Evolutionary conservation across 1,139 yeast species (phyloP), one percentile per base, ranked within the genome.

Genomic region (Magnusiomyces suaveolens): DNA sequence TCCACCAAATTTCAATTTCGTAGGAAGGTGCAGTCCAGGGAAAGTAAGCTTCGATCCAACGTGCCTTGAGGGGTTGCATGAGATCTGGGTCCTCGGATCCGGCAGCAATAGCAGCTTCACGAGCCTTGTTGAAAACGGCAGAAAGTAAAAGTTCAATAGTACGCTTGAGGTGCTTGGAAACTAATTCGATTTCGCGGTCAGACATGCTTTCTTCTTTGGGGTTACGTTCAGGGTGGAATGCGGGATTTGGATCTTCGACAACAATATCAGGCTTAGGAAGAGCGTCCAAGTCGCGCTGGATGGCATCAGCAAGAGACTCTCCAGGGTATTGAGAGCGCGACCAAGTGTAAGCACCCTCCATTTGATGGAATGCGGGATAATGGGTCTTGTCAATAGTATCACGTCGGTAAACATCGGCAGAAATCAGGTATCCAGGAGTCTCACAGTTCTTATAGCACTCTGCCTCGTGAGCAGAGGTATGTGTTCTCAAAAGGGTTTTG

Each of bases 1-100:
- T 87, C 97, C 97, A 94, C 94, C 95, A 90, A 3, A 92, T 96
- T 70, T 92, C 99, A 62, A 94, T 88, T 66, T 92, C 97, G 92
- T 96, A 92, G 38, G 96, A 87, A 4, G 99, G 99, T 0, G 95
- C 82, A 1, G 99, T 92, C 97, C 97, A 92, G 2, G 99, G 99
- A 73, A 92, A 92, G 64, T 84, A 88, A 0, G 95, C 96, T 66
- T 87, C 95, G 36, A 89, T 87, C 99, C 99, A 92, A 60, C 97
- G 78, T 18, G 90, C 87, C 66, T 80, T 83, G 60, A 94, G 76
- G 3, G 96, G 96, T 62, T 84, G 86, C 60, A 79, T 78, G 59
- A 83, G 72, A 60, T 82, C 84, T 2, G 79, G 81, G 54, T 77
- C 79, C 39, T 78, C 81, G 44, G 80, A 74, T 0, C 94, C 94